A percentile compares a stretch with the other conserved stretches of the same genome.
Conservation (phyloP, 169 alveolate species). For the Cryptosporidium meleagridis region DNA sequence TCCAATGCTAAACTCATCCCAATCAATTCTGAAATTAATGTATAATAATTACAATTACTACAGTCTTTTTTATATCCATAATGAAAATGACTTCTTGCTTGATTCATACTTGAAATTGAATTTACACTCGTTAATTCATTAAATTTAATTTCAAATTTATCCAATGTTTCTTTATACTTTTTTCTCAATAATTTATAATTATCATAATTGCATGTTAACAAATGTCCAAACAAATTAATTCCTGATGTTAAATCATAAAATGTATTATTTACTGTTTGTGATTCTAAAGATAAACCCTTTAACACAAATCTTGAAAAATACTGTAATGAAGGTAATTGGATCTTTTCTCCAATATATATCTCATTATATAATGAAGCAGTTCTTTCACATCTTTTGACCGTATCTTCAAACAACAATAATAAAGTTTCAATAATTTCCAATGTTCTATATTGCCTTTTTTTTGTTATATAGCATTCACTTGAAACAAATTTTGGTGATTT, state of each 20-base stretch:
- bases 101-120: too few relatives aligned
- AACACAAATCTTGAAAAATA: background rate
- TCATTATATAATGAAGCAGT: background rate
- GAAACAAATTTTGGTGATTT: background rate
- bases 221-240: conserved; percentile 3
- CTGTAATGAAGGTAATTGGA: background rate
- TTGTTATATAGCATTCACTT: background rate
- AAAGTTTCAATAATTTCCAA: background rate
- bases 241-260: background rate
- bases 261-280: background rate
- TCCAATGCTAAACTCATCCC: background rate
- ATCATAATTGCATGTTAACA: background rate
- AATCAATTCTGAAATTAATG: background rate
- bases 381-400: background rate
- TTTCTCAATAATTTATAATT: background rate
- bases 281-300: background rate
- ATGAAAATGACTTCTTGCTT: background rate
- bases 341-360: background rate
- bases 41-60: background rate
- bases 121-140: too few relatives aligned
- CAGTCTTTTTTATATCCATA: background rate
- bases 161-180: background rate
- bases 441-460: background rate
- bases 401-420: background rate
- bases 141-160: too few relatives aligned